Evolutionary conservation across 169 alveolate species (phyloP).

Genomic region (Neospora caninum): DNA sequence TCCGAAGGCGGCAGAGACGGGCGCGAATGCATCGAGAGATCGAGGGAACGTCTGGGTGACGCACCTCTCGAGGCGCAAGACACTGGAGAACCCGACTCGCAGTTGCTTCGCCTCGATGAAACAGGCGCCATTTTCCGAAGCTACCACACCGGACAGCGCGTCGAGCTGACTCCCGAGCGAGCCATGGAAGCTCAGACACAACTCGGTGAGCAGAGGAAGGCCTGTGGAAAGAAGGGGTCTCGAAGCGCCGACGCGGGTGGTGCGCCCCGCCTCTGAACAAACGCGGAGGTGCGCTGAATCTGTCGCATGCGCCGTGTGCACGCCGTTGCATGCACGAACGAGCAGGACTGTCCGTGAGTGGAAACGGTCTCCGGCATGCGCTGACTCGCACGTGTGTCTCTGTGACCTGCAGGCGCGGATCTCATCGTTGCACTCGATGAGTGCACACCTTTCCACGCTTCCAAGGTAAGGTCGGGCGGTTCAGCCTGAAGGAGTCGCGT

Average conservation of each 20-base stretch:
- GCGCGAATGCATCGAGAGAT: not conserved
- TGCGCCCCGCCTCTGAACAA: not conserved
- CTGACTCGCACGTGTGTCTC: not conserved
- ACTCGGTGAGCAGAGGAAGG: slow-evolving; percentile 7
- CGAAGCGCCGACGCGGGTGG: not conserved
- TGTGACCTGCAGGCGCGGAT: slow-evolving; percentile 51
- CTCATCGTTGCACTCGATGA: slow-evolving; percentile 53
- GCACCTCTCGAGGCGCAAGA: not conserved
- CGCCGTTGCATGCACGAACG: too few species aligned
- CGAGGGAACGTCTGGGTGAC: not conserved
- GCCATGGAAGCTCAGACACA: slow-evolving; percentile 32
- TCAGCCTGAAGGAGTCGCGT: not conserved
- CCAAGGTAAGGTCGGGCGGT: slow-evolving; percentile 4
- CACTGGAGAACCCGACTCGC: not conserved
- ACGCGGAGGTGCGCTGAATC: not conserved
- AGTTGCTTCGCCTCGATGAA: not conserved
- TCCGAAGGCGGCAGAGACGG: not conserved
- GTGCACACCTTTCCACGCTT: slow-evolving; percentile 45
- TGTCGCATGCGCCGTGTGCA: not conserved
- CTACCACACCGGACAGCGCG: slow-evolving; percentile 35
- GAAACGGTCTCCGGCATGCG: not conserved
- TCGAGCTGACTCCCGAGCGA: slow-evolving; percentile 32
- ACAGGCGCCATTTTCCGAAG: not conserved
- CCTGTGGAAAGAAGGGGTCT: not conserved
- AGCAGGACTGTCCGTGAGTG: too few species aligned